These are phyloP conservation scores for Aristolochia contorta DNA, from an alignment of 164 flowering plant genomes.

Conservation along the genomic window DNA sequence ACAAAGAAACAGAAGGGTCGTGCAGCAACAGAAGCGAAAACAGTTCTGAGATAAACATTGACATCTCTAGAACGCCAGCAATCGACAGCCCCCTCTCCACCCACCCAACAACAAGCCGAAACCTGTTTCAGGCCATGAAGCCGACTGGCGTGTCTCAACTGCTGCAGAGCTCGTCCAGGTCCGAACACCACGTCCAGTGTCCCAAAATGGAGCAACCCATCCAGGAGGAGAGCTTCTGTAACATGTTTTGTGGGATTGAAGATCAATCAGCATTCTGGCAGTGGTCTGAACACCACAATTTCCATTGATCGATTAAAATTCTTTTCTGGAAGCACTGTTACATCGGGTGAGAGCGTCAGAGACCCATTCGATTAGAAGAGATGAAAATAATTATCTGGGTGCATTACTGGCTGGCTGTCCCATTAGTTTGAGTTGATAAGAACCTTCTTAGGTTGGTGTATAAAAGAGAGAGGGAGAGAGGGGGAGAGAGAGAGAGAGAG, in stretches of 20 bases:
- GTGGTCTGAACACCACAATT: constrained; percentile 75
- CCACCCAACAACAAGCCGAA: constrained; percentile 24
- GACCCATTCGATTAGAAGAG: not conserved
- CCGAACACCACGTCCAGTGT: constrained; percentile 20
- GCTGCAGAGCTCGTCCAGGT: constrained; percentile 41
- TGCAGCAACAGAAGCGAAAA: constrained; percentile 87
- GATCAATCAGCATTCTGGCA: constrained; percentile 95
- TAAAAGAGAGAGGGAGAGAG: no score
- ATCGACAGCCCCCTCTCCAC: constrained; percentile 48
- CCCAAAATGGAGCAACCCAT: constrained; percentile 32
- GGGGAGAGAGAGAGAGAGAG: constrained; percentile 1
- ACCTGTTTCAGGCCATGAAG: constrained; percentile 34
- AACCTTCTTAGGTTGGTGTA: constrained; percentile 14
- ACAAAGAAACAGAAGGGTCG: constrained; percentile 93
- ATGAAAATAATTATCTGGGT: not conserved
- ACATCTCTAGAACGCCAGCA: constrained; percentile 61
- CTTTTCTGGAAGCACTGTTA: not conserved
- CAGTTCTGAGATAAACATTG: constrained; percentile 73
- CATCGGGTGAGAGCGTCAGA: not conserved
- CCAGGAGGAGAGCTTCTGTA: constrained; percentile 68
- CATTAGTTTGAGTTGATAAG: not conserved
- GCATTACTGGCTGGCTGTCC: not conserved
- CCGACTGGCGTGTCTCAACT: constrained; percentile 37
- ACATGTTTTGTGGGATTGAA: constrained; percentile 75
- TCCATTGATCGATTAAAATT: constrained; percentile 35